Evolutionary conservation across 2,329 filamentous ascomycete species (phyloP).

Genomic region (Simplicillium aogashimaense): DNA sequence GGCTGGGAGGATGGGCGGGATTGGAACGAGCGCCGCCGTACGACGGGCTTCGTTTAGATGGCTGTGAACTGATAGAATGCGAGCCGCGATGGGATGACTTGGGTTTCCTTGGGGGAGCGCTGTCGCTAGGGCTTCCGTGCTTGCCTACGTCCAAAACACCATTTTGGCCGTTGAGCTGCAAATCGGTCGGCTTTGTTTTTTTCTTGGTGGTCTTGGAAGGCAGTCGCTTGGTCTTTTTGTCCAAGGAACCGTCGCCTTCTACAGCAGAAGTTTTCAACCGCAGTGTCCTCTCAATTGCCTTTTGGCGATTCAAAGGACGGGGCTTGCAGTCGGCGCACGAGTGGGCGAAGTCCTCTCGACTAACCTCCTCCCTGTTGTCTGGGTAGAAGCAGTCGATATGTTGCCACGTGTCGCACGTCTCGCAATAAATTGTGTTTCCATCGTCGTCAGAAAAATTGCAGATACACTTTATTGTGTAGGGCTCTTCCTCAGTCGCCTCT

Average conservation of each 20-base stretch:
- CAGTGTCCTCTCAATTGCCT: constrained; percentile 63
- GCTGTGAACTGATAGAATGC: constrained; percentile 63
- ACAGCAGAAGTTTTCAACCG: constrained; percentile 38
- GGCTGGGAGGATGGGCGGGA: constrained; percentile 56
- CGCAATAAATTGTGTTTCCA: constrained; percentile 94
- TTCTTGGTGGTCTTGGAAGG: constrained; percentile 80
- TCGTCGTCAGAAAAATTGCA: constrained; percentile 91
- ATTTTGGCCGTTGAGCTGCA: constrained; percentile 57
- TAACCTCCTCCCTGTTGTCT: constrained; percentile 58
- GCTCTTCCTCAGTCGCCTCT: constrained; percentile 59
- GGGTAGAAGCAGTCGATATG: constrained; percentile 95
- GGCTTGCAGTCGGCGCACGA: constrained; percentile 85
- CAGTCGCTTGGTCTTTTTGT: constrained; percentile 66
- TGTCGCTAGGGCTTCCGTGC: constrained; percentile 32
- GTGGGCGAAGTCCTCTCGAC: constrained; percentile 66
- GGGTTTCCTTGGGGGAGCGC: constrained; percentile 60
- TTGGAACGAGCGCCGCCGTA: constrained; percentile 53
- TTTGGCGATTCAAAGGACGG: constrained; percentile 59
- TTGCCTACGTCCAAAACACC: constrained; percentile 47
- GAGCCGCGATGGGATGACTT: constrained; percentile 76
- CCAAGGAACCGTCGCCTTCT: constrained; percentile 38
- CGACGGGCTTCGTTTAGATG: constrained; percentile 54
- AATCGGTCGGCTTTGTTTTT: constrained; percentile 63
- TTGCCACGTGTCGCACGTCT: constrained; percentile 94
- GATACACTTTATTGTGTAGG: constrained; percentile 96